Percentiles rank a stretch among this genome's conserved stretches.
phyloP scores from a whole-genome alignment of 768 basidiomycete species.

The Sporobolomyces phaffii region DNA sequence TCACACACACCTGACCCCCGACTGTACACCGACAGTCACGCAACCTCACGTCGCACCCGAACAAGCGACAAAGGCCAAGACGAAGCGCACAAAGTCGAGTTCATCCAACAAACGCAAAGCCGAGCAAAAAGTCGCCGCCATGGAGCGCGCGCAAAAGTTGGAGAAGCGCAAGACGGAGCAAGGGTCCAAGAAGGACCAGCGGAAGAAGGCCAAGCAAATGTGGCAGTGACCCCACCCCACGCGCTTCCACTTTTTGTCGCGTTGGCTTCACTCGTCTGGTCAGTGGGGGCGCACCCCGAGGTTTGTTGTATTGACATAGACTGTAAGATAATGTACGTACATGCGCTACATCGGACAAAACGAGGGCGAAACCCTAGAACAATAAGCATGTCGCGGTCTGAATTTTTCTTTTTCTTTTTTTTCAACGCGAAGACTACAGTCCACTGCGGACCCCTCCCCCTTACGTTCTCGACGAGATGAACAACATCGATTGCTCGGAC shows the following conservation, averaged over 20 bases:
- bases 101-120: conserved; percentile 15
- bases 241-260: neutral
- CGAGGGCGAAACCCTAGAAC: too few relatives aligned
- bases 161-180: conserved; percentile 16
- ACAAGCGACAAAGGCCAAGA: conserved; percentile 14
- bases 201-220: conserved; percentile 22
- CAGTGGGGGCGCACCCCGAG: too few relatives aligned
- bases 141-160: conserved; percentile 25
- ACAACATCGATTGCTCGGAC: too few relatives aligned
- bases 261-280: neutral
- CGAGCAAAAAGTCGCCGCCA: conserved; percentile 3
- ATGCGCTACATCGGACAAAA: too few relatives aligned
- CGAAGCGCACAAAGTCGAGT: conserved; percentile 10
- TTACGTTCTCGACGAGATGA: neutral
- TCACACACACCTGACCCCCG: too few relatives aligned
- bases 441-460: too few relatives aligned
- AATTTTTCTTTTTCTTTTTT: too few relatives aligned
- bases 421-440: too few relatives aligned
- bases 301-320: neutral
- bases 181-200: conserved; percentile 18
- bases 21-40: neutral
- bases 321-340: conserved; percentile 16
- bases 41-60: conserved; percentile 28
- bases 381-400: too few relatives aligned
- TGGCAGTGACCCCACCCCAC: neutral